A percentile compares a stretch with the other conserved stretches of the same genome.
These are phyloP conservation scores for Smithsoniella earleae DNA, from an alignment of 163 green algal genomes.

Conservation along the genomic window DNA sequence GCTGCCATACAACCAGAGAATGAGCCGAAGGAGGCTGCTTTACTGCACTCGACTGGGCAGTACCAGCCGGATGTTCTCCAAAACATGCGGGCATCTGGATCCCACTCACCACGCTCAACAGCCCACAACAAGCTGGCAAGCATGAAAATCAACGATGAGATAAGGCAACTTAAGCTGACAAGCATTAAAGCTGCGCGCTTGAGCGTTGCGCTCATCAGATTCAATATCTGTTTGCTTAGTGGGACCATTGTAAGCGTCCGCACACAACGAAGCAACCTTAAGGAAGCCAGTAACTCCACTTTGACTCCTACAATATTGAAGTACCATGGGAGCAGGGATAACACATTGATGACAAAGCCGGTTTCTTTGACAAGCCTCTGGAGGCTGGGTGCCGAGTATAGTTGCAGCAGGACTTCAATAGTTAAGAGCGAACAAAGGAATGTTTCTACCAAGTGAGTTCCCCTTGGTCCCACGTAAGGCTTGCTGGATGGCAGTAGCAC, in stretches of 20 bases:
- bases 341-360: not conserved
- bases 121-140: slow-evolving; percentile 7
- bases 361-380: not conserved
- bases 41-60: not conserved
- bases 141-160: slow-evolving; percentile 3
- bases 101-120: slow-evolving; percentile 19
- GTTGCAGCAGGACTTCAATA: not conserved
- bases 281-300: not conserved
- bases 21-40: not conserved
- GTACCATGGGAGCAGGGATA: slow-evolving; percentile 4
- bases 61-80: not conserved
- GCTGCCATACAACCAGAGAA: not conserved
- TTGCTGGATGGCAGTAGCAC: not conserved
- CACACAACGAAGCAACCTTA: not conserved
- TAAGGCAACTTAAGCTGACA: not conserved
- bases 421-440: not conserved
- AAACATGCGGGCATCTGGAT: not conserved
- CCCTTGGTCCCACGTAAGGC: not conserved
- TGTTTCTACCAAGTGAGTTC: not conserved
- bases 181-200: not conserved
- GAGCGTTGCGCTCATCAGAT: not conserved
- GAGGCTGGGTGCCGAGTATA: not conserved
- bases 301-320: not conserved
- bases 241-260: not conserved
- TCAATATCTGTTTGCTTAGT: not conserved